A percentile compares a stretch with the other conserved stretches of the same genome.
These are phyloP conservation scores for Aurifilum marmelostoma DNA, from an alignment of 2,329 filamentous ascomycete species.

Conservation along the genomic window DNA sequence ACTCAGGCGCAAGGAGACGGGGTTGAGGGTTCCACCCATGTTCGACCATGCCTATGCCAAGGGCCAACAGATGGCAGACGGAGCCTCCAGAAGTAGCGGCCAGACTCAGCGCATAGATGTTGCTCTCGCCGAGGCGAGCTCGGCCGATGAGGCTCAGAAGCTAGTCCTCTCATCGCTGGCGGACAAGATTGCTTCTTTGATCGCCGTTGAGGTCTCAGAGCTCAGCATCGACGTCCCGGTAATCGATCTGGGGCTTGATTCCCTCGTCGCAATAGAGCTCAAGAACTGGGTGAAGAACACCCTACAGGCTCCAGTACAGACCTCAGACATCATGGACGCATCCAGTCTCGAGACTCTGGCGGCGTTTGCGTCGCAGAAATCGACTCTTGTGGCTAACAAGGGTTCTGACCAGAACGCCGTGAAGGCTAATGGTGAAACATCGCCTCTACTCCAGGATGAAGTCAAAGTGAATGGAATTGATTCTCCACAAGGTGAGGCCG, in stretches of 20 bases:
- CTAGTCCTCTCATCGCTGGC: background rate
- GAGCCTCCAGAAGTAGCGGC: background rate
- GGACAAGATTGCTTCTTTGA: background rate
- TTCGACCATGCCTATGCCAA: background rate
- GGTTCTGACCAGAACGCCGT: background rate
- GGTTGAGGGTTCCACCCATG: background rate
- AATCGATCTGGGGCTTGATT: slow-evolving; percentile 32
- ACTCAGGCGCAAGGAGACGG: background rate
- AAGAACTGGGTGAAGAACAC: slow-evolving; percentile 34
- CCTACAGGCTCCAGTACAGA: slow-evolving; percentile 35
- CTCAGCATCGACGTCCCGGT: slow-evolving; percentile 25
- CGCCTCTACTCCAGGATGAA: background rate
- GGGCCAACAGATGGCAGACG: background rate
- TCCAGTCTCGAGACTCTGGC: slow-evolving; percentile 33
- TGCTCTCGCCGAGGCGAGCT: background rate
- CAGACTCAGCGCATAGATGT: background rate
- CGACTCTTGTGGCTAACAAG: background rate
- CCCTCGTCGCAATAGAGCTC: slow-evolving; percentile 33
- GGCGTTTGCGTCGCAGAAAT: background rate
- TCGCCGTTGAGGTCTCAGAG: background rate
- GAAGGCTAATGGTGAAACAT: background rate
- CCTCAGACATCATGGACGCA: slow-evolving; percentile 34
- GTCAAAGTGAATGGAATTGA: background rate
- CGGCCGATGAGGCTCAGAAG: background rate
- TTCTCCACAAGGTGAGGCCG: background rate